Conservation (phyloP, 768 basidiomycete genomes). For the Termitomyces sp. region DNA sequence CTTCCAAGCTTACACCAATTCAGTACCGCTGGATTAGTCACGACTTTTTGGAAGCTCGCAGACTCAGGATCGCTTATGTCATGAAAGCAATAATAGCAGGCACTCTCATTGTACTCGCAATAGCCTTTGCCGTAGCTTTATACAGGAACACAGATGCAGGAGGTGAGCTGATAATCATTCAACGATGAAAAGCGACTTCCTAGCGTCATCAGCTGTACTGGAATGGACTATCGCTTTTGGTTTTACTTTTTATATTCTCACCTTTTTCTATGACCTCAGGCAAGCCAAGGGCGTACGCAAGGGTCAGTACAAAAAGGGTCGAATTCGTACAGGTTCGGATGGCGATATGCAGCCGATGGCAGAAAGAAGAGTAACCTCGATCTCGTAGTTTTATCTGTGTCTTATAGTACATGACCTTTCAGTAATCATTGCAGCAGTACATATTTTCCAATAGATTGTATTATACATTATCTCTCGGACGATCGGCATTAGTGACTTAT, state of each 20-base stretch:
- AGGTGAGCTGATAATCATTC: conserved; percentile 25
- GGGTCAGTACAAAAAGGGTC: conserved; percentile 36
- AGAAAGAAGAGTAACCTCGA: neutral
- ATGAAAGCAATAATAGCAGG: conserved; percentile 57
- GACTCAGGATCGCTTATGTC: conserved; percentile 50
- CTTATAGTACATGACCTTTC: neutral
- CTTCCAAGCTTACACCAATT: neutral
- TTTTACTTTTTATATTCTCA: conserved; percentile 68
- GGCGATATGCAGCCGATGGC: neutral
- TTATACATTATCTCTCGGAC: neutral
- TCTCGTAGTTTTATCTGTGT: neutral
- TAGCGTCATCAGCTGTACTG: conserved; percentile 40
- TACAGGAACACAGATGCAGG: conserved; percentile 41
- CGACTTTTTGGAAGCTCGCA: conserved; percentile 39
- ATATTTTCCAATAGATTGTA: neutral
- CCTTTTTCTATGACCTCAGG: conserved; percentile 69
- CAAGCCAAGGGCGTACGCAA: conserved; percentile 47
- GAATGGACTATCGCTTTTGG: conserved; percentile 75
- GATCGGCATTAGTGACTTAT: too few relatives aligned
- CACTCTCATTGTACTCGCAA: conserved; percentile 52
- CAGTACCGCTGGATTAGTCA: conserved; percentile 65
- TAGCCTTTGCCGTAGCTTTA: conserved; percentile 56
- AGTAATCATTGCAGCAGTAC: neutral
- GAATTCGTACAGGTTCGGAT: conserved; percentile 13
- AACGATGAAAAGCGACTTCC: neutral